phyloP scores from a whole-genome alignment of 805 yeast species.

The Saturnispora hagleri region DNA sequence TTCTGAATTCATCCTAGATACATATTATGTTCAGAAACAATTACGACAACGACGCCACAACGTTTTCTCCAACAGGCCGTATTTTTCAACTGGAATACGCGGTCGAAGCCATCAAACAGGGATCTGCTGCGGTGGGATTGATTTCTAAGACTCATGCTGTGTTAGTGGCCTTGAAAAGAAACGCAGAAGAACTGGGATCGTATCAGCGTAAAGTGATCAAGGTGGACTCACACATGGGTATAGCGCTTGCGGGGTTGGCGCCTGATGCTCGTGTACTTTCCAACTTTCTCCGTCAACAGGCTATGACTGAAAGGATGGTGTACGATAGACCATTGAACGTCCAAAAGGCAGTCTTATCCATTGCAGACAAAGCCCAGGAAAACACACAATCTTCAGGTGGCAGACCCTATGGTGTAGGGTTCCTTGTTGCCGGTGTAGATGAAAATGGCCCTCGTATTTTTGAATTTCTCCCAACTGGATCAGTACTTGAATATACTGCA shows the following conservation, averaged over 20 bases:
- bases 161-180: constrained; percentile 87
- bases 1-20: not conserved
- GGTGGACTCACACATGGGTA: constrained; percentile 88
- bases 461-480: constrained; percentile 95
- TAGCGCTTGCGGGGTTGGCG: constrained; percentile 94
- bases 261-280: constrained; percentile 96
- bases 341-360: constrained; percentile 69
- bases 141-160: constrained; percentile 83
- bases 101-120: constrained; percentile 93
- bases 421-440: constrained; percentile 82
- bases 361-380: constrained; percentile 95
- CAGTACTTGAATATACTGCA: constrained; percentile 82
- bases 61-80: constrained; percentile 93
- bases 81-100: constrained; percentile 88
- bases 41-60: constrained; percentile 96
- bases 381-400: constrained; percentile 95
- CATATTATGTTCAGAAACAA: constrained; percentile 76
- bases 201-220: constrained; percentile 90
- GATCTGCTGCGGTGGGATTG: constrained; percentile 93
- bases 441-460: constrained; percentile 89
- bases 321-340: constrained; percentile 81
- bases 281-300: constrained; percentile 82
- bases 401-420: constrained; percentile 97
- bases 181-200: constrained; percentile 95
- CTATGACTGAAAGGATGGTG: constrained; percentile 77